phyloP scores from a whole-genome alignment of 768 basidiomycete species.

The Lactarius tabidus region DNA sequence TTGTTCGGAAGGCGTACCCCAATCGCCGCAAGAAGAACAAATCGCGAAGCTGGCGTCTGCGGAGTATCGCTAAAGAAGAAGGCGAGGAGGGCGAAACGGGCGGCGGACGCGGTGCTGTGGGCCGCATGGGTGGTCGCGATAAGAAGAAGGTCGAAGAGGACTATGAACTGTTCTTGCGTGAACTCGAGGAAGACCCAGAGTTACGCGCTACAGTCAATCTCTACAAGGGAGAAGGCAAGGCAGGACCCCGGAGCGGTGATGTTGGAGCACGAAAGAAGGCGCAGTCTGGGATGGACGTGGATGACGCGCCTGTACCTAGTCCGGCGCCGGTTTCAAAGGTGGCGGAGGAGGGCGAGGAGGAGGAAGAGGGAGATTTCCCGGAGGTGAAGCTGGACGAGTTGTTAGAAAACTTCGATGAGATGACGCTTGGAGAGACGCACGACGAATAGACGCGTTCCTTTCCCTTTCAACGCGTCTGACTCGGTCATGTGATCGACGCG shows the following conservation, averaged over 20 bases:
- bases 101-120: constrained; percentile 78
- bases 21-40: constrained; percentile 88
- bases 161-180: constrained; percentile 92
- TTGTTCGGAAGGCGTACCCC: constrained; percentile 95
- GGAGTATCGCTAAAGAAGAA: constrained; percentile 89
- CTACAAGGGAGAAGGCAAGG: constrained; percentile 65
- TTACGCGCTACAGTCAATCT: constrained; percentile 82
- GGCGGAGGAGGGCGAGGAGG: constrained; percentile 37
- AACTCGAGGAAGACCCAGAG: constrained; percentile 93
- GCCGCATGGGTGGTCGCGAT: constrained; percentile 85
- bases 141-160: constrained; percentile 93
- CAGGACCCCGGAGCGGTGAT: constrained; percentile 36
- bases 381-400: constrained; percentile 81
- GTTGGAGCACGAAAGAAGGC: constrained; percentile 41
- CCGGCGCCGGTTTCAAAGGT: constrained; percentile 30
- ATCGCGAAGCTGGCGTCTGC: constrained; percentile 79
- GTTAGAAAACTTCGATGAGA: constrained; percentile 87
- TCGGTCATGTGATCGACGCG: constrained; percentile 7
- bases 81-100: constrained; percentile 83
- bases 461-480: not conserved
- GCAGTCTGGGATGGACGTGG: constrained; percentile 68
- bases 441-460: constrained; percentile 2
- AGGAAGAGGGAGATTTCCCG: constrained; percentile 84
- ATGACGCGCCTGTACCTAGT: constrained; percentile 37
- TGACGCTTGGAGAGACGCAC: constrained; percentile 59